Base-by-base conservation (phyloP, 257 asterid genomes). In the Craterostigma plantagineum region DNA sequence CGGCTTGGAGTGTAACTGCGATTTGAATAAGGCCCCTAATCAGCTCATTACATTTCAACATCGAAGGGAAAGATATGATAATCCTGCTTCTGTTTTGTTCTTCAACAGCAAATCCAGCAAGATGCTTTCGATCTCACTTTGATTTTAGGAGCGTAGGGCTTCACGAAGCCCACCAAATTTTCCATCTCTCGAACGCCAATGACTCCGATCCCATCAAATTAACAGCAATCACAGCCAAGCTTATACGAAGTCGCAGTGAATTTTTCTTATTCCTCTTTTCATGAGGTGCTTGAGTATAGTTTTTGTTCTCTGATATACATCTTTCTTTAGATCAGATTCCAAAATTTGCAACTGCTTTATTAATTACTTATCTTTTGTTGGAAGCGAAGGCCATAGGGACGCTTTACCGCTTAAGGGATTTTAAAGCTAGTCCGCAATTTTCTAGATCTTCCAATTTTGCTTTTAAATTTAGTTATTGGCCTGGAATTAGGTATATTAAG, bases 41-140 rank as follows among this genome's bases (percentile, higher is more conserved):
- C n/a, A n/a, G n/a, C n/a, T n/a, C n/a, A n/a, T n/a, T n/a, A n/a
- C n/a, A n/a, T n/a, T n/a, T n/a, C n/a, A n/a, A n/a, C n/a, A n/a
- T n/a, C n/a, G n/a, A n/a, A n/a, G n/a, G n/a, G n/a, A n/a, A n/a
- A n/a, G n/a, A n/a, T n/a, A n/a, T n/a, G n/a, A n/a, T n/a, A 38
- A 38, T 13, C 46, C 46, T n/a, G 4, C 7, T 42, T 42, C 18
- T 42, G 46, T 42, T 42, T 18, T 42, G 46, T 13, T 42, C 46
- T 42, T 42, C 4, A 42, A 42, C 17, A 15, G 46, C 46, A 27
- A 42, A 42, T 9, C 48, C 34, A 4, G 34, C 48, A n/a, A n/a
- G 7, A 43, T 16, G n/a, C 33, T 17, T 8, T 43, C 48, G 2
- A 16, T 34, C 33, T 43, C 48, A 3, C 48, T 3, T 16, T 11